These are phyloP conservation scores for Carex scoparia DNA, from an alignment of 176 grass and related monocot genomes.

Conservation along the genomic window DNA sequence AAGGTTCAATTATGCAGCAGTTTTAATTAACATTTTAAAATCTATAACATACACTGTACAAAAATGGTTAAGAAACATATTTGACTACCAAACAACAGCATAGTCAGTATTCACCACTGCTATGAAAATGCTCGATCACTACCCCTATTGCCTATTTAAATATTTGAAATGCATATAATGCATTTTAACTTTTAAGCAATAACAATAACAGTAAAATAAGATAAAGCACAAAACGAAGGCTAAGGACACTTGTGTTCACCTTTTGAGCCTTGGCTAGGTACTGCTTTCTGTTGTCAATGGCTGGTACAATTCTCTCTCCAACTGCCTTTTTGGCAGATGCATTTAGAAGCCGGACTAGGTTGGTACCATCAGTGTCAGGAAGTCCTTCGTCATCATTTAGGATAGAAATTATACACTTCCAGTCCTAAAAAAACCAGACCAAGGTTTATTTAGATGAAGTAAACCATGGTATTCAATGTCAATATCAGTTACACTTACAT, in stretches of 20 bases:
- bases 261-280: conserved; percentile 79
- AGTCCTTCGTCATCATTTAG: conserved; percentile 93
- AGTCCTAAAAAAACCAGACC: conserved; percentile 49
- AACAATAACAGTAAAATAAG: neutral
- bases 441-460: neutral
- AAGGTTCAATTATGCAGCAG: neutral
- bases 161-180: neutral
- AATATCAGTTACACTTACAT: neutral
- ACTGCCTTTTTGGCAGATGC: conserved; percentile 94
- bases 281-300: conserved; percentile 74
- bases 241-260: conserved; percentile 27
- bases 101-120: neutral
- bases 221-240: neutral
- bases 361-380: conserved; percentile 84
- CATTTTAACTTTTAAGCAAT: neutral
- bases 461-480: neutral
- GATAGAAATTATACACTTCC: conserved; percentile 89
- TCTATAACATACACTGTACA: neutral
- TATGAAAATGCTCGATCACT: neutral
- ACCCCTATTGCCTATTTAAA: neutral
- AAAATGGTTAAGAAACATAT: neutral
- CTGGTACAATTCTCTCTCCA: conserved; percentile 89
- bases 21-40: neutral
- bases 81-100: neutral
- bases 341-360: conserved; percentile 79